A percentile compares a stretch with the other conserved stretches of the same genome.
Evolutionary conservation across 495 filamentous ascomycete species (phyloP).

Genomic region (Geoglossum glabrum): DNA sequence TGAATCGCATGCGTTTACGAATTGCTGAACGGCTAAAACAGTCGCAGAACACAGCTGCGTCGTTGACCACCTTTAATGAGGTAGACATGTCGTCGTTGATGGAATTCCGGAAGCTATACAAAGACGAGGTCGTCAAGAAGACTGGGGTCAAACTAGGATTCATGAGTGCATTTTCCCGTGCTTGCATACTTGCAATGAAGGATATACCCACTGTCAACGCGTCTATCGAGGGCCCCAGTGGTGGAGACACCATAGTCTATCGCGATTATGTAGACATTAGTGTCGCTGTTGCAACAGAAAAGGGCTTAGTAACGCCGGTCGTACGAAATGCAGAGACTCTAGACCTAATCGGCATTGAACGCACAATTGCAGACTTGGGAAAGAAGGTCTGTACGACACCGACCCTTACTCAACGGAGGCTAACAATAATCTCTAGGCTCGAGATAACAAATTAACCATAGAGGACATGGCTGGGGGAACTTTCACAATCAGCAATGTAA

Average conservation of each 20-base stretch:
- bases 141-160: constrained; percentile 95
- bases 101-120: constrained; percentile 92
- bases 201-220: constrained; percentile 93
- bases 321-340: constrained; percentile 81
- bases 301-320: constrained; percentile 90
- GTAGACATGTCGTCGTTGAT: constrained; percentile 98
- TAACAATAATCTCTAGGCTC: constrained; percentile 34
- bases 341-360: constrained; percentile 78
- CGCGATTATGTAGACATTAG: constrained; percentile 95
- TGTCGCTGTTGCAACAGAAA: constrained; percentile 92
- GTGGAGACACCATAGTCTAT: constrained; percentile 95
- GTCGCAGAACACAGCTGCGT: constrained; percentile 95
- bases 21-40: constrained; percentile 97
- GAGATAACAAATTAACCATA: constrained; percentile 91
- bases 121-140: constrained; percentile 88
- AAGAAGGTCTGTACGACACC: constrained; percentile 49
- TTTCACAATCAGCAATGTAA: constrained; percentile 92
- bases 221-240: constrained; percentile 85
- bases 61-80: constrained; percentile 96
- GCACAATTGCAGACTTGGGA: constrained; percentile 77
- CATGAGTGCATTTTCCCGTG: constrained; percentile 93
- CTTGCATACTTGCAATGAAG: constrained; percentile 80
- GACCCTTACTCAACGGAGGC: neutral
- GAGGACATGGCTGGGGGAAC: constrained; percentile 99
- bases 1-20: constrained; percentile 97